phyloP scores from a whole-genome alignment of 371 early-diverging fungal species.

The Parasitella parasitica region DNA sequence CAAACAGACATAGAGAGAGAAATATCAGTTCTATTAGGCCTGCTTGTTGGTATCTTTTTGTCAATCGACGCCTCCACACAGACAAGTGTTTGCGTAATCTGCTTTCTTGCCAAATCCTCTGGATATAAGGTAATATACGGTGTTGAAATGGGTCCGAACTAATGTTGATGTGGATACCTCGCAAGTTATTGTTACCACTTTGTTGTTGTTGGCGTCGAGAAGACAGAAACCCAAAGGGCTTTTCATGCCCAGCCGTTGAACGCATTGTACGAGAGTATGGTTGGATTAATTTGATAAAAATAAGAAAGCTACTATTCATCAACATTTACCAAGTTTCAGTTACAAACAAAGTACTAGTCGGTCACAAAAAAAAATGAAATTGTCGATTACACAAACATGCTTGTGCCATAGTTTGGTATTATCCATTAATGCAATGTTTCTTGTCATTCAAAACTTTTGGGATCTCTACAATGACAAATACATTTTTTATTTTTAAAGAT shows the following conservation, averaged over 20 bases:
- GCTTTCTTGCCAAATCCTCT: constrained; percentile 50
- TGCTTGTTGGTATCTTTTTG: constrained; percentile 28
- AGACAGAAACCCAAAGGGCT: constrained; percentile 6
- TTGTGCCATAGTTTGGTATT: too few species aligned
- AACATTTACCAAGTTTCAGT: too few species aligned
- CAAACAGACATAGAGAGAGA: constrained; percentile 13
- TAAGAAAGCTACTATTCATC: not conserved
- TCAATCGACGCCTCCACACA: constrained; percentile 17
- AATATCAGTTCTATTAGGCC: constrained; percentile 20
- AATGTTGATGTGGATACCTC: constrained; percentile 57
- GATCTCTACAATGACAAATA: too few species aligned
- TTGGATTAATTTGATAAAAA: not conserved
- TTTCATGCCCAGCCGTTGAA: constrained; percentile 6
- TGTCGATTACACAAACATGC: too few species aligned
- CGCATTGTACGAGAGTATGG: not conserved
- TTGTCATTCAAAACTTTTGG: too few species aligned
- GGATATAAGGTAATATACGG: constrained; percentile 47
- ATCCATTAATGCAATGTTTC: too few species aligned
- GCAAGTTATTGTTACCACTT: constrained; percentile 16
- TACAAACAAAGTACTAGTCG: too few species aligned
- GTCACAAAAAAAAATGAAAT: too few species aligned
- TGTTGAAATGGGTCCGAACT: constrained; percentile 55
- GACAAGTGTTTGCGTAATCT: constrained; percentile 25
- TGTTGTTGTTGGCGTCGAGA: constrained; percentile 14
- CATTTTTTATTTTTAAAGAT: too few species aligned